A percentile compares a stretch with the other conserved stretches of the same genome.
Conservation (phyloP, 805 yeast species). For the Saccharomycopsis sp. region DNA sequence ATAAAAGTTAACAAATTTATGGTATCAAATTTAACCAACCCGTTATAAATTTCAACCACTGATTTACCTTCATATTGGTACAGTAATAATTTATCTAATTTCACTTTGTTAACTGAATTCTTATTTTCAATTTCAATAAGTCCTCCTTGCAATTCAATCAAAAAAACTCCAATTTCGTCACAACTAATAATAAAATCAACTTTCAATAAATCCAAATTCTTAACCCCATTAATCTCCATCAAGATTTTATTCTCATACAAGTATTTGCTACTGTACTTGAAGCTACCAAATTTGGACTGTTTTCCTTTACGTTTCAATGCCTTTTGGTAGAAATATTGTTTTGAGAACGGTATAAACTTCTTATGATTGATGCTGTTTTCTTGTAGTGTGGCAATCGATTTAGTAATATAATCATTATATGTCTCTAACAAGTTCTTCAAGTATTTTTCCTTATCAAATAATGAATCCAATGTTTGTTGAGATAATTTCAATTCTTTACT, state of each 20-base stretch:
- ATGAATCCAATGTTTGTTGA: slow-evolving; percentile 35
- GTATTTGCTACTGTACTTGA: slow-evolving; percentile 67
- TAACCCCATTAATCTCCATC: slow-evolving; percentile 49
- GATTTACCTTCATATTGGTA: slow-evolving; percentile 64
- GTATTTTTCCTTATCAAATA: slow-evolving; percentile 40
- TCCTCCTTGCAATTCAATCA: slow-evolving; percentile 60
- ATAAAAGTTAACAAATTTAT: slow-evolving; percentile 61
- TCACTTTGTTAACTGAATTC: slow-evolving; percentile 38
- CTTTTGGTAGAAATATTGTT: slow-evolving; percentile 69
- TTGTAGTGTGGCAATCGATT: slow-evolving; percentile 44
- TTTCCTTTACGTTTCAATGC: slow-evolving; percentile 60
- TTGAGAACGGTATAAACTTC: slow-evolving; percentile 50
- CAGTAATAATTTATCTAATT: slow-evolving; percentile 65
- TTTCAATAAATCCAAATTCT: slow-evolving; percentile 46
- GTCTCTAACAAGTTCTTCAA: slow-evolving; percentile 35
- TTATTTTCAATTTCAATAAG: slow-evolving; percentile 3
- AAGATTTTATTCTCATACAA: slow-evolving; percentile 68
- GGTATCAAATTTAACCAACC: slow-evolving; percentile 63
- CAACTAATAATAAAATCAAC: slow-evolving; percentile 70
- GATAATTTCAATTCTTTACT: slow-evolving; percentile 40
- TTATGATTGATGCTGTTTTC: slow-evolving; percentile 31
- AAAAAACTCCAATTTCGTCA: slow-evolving; percentile 64
- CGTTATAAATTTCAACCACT: slow-evolving; percentile 53
- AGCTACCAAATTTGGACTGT: slow-evolving; percentile 69
- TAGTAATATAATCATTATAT: slow-evolving; percentile 42